These are phyloP conservation scores for Tolypocladium nubicola DNA, from an alignment of 2,329 filamentous ascomycete genomes.

Conservation along the genomic window DNA sequence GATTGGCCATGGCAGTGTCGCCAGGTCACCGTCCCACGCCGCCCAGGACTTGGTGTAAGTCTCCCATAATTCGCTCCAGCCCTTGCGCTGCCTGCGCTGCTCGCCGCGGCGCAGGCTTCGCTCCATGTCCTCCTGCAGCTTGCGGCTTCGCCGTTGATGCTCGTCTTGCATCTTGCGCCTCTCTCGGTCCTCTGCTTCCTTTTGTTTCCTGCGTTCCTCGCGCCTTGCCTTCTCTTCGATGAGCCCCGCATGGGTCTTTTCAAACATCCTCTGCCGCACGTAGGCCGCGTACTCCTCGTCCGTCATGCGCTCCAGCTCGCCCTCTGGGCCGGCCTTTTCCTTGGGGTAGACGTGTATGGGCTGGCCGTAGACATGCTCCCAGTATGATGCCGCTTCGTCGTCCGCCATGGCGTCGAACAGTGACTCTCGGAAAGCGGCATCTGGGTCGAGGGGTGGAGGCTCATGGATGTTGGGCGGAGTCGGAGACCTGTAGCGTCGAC, in stretches of 20 bases:
- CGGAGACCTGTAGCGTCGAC: slow-evolving; percentile 28
- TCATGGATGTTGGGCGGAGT: slow-evolving; percentile 37
- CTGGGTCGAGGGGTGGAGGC: slow-evolving; percentile 46
- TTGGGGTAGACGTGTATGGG: slow-evolving; percentile 74
- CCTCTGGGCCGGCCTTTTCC: slow-evolving; percentile 29
- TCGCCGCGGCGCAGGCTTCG: slow-evolving; percentile 56
- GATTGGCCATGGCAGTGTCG: slow-evolving; percentile 62
- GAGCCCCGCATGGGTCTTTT: slow-evolving; percentile 79
- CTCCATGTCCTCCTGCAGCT: slow-evolving; percentile 56
- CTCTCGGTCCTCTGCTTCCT: slow-evolving; percentile 38
- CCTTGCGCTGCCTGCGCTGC: slow-evolving; percentile 45
- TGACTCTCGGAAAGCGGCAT: slow-evolving; percentile 78
- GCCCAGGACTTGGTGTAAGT: slow-evolving; percentile 56
- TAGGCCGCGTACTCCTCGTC: slow-evolving; percentile 87
- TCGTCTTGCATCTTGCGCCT: slow-evolving; percentile 20
- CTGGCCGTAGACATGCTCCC: slow-evolving; percentile 94
- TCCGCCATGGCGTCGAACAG: slow-evolving; percentile 96
- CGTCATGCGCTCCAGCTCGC: slow-evolving; percentile 69
- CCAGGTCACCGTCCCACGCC: slow-evolving; percentile 32
- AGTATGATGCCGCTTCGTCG: slow-evolving; percentile 90
- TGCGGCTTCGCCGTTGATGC: slow-evolving; percentile 18
- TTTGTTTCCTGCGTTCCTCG: slow-evolving; percentile 40
- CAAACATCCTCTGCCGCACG: slow-evolving; percentile 88
- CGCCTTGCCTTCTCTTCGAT: slow-evolving; percentile 62
- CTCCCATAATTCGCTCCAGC: slow-evolving; percentile 51